Base-by-base conservation (phyloP, 2,329 filamentous ascomycete species). In the Alternaria triticimaculans region DNA sequence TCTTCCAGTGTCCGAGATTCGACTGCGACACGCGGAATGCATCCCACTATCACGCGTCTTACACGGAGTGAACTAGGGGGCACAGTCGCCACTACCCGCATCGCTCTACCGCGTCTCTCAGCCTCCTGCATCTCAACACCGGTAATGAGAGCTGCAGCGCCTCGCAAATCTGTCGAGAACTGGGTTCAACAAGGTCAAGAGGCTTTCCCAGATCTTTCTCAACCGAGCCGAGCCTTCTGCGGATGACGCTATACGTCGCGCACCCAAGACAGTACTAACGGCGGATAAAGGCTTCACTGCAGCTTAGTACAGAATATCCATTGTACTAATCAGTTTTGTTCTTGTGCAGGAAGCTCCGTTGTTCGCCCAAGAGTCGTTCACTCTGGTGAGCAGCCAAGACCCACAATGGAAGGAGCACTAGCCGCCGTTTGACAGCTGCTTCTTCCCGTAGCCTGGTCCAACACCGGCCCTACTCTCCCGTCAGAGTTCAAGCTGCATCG, bases 381-480 rank as follows among this genome's bases (percentile, higher is more conserved):
- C 51, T 63, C 20, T 37, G 26, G 37, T 51, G 57, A 53, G 57
- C 45, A 45, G 51, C 45, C 26, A 55, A 28, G 45, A 49, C 37
- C 51, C 41, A 33, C 21, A 18, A 41, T 41, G 23, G 33, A 37
- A 41, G 37, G 25, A 55, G 45, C 53, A 49, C 37, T 30, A 53
- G 61, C 57, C 21, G 45, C 45, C 33, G 33, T 41, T 41, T 20
- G 45, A 60, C 46, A 45, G 20, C 50, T 56, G 28, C 45, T 53
- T 23, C 44, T 53, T 28, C 26, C n/a, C 26, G 18, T 30, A 37
- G 37, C 25, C 23, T 37, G 50, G 18, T 30, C 21, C 48, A 26
- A 45, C 15, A 15, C 26, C 48, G 20, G 23, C 23, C 30, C 25
- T 21, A 37, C 28, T 44, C 20, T 59, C 18, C 12, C 37, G 15